Evolutionary conservation across 768 basidiomycete species (phyloP).

Genomic region (Omphalotus guepiniiformis): DNA sequence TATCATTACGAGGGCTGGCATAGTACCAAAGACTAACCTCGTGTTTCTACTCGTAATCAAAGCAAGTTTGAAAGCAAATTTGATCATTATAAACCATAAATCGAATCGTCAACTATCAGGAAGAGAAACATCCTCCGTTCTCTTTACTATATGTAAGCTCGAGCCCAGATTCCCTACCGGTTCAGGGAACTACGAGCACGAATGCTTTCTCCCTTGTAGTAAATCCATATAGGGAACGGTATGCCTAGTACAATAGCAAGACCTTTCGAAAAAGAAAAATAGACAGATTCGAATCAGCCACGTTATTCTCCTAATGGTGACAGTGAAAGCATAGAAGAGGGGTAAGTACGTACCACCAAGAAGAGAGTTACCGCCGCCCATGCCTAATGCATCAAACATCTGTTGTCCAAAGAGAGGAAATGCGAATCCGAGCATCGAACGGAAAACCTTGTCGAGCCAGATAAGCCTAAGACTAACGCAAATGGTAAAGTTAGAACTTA

Average conservation of each 20-base stretch:
- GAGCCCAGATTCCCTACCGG: no score
- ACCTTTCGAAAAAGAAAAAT: constrained; percentile 16
- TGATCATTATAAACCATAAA: no score
- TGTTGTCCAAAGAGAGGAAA: constrained; percentile 64
- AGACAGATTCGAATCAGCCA: constrained; percentile 9
- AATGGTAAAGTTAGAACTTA: constrained; percentile 19
- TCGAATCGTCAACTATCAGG: no score
- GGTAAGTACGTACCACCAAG: constrained; percentile 48
- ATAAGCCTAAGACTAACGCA: not conserved
- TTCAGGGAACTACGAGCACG: constrained; percentile 11
- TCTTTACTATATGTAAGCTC: no score
- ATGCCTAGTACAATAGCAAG: constrained; percentile 46
- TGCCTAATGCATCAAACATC: constrained; percentile 50
- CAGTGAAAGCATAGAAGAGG: no score
- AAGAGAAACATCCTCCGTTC: no score
- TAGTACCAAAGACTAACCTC: no score
- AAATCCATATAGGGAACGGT: constrained; percentile 59
- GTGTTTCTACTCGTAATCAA: no score
- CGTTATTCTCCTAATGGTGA: constrained; percentile 1
- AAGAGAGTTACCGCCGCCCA: constrained; percentile 57
- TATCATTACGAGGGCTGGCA: no score
- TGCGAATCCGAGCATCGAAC: constrained; percentile 57
- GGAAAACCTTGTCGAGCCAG: constrained; percentile 42
- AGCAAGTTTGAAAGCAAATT: no score
- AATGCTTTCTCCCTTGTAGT: constrained; percentile 25